Percentiles rank a stretch among this genome's conserved stretches.
These are phyloP conservation scores for Pseudoneurospora amorphoporcata DNA, from an alignment of 495 filamentous ascomycete species.

Conservation along the genomic window DNA sequence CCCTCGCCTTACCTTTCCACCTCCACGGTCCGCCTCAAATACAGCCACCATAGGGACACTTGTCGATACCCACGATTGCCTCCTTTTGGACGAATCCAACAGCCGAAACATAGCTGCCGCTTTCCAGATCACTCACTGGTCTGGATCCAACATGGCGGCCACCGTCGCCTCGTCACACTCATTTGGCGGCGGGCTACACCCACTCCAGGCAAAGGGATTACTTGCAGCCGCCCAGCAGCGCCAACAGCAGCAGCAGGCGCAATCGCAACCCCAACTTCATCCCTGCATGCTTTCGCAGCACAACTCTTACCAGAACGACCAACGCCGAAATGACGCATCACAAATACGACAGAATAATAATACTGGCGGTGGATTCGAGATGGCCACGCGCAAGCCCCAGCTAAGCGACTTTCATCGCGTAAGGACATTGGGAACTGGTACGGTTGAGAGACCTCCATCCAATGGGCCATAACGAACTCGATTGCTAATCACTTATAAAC, in stretches of 20 bases:
- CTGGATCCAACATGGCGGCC: constrained; percentile 18
- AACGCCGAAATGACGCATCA: neutral
- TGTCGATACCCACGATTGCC: neutral
- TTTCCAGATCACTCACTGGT: neutral
- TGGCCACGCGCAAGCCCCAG: constrained; percentile 17
- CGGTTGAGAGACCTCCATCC: constrained; percentile 5
- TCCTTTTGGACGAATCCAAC: neutral
- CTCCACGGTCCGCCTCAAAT: neutral
- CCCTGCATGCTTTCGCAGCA: neutral
- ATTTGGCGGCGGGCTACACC: constrained; percentile 19
- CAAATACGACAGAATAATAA: neutral
- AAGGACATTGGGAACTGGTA: constrained; percentile 86
- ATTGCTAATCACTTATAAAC: constrained; percentile 9
- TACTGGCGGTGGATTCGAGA: constrained; percentile 13
- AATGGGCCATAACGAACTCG: constrained; percentile 19
- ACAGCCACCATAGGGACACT: neutral
- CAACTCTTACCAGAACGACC: neutral
- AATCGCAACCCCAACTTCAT: constrained; percentile 5
- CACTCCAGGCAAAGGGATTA: constrained; percentile 18
- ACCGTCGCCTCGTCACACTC: constrained; percentile 23
- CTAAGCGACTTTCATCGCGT: constrained; percentile 72
- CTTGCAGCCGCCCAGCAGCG: constrained; percentile 10
- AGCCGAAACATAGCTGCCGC: neutral
- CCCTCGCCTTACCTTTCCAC: neutral
- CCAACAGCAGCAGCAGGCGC: constrained; percentile 14